phyloP scores from a whole-genome alignment of 768 basidiomycete genomes.

The Tricholoma hemisulphureum region DNA sequence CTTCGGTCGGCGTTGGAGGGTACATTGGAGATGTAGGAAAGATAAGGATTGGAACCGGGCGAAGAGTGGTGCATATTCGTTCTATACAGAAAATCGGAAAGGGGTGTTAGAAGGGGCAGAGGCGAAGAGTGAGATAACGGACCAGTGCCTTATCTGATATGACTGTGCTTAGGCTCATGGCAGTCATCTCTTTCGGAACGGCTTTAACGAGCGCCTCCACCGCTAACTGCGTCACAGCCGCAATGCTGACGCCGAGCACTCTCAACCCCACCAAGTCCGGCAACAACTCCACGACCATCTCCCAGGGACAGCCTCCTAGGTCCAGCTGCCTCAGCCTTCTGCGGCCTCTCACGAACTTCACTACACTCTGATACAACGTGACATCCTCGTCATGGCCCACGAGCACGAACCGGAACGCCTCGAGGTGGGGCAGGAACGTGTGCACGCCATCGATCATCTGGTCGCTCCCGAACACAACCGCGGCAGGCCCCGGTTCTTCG shows the following conservation, averaged over 20 bases:
- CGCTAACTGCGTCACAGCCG: slow-evolving; percentile 41
- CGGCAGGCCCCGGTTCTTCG: slow-evolving; percentile 55
- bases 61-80: slow-evolving; percentile 53
- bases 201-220: slow-evolving; percentile 38
- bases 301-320: slow-evolving; percentile 66
- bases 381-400: slow-evolving; percentile 61
- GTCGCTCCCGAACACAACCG: slow-evolving; percentile 60
- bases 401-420: slow-evolving; percentile 61
- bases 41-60: slow-evolving; percentile 46
- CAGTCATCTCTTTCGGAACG: slow-evolving; percentile 48
- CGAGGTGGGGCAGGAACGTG: slow-evolving; percentile 61
- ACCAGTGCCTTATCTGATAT: slow-evolving; percentile 53
- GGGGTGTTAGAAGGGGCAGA: neutral
- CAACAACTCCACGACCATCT: slow-evolving; percentile 49
- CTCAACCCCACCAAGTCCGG: slow-evolving; percentile 51
- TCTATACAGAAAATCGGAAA: slow-evolving; percentile 27
- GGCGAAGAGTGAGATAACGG: slow-evolving; percentile 15
- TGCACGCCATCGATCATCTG: slow-evolving; percentile 57
- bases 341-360: slow-evolving; percentile 50
- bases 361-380: slow-evolving; percentile 51
- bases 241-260: slow-evolving; percentile 58
- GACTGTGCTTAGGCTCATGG: slow-evolving; percentile 51
- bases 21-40: slow-evolving; percentile 58
- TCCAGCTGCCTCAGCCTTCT: slow-evolving; percentile 53
- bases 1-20: slow-evolving; percentile 48